Conservation (phyloP, 2,329 filamentous ascomycete species). For the Tolypocladium guangdongense region DNA sequence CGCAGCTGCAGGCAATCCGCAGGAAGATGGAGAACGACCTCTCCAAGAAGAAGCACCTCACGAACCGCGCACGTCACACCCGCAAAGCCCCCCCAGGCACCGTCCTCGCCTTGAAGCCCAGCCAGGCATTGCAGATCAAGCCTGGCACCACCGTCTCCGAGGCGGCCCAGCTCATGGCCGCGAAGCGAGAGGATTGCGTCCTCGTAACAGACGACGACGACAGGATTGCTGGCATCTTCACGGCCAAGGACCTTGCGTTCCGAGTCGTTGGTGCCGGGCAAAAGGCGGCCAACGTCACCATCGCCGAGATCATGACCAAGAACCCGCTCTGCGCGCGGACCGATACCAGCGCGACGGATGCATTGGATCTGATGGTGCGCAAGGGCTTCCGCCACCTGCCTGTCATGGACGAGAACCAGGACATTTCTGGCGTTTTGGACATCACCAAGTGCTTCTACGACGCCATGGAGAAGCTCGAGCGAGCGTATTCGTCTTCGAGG, state of each 20-base stretch:
- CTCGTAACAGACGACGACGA: slow-evolving; percentile 97
- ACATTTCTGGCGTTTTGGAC: slow-evolving; percentile 94
- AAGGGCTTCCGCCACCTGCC: slow-evolving; percentile 96
- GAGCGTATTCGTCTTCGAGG: slow-evolving; percentile 93
- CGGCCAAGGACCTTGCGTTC: slow-evolving; percentile 96
- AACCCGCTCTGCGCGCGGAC: slow-evolving; percentile 96
- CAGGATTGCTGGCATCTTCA: slow-evolving; percentile 96
- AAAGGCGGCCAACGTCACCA: slow-evolving; percentile 82
- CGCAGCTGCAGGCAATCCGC: slow-evolving; percentile 66
- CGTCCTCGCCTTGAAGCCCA: slow-evolving; percentile 89
- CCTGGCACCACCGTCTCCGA: slow-evolving; percentile 87
- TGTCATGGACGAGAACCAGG: slow-evolving; percentile 99
- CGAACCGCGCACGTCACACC: slow-evolving; percentile 67
- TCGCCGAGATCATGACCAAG: slow-evolving; percentile 99
- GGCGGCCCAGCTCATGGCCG: slow-evolving; percentile 96
- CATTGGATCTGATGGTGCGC: slow-evolving; percentile 92
- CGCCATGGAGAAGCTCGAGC: slow-evolving; percentile 98
- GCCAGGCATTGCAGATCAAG: slow-evolving; percentile 94
- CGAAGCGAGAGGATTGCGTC: slow-evolving; percentile 96
- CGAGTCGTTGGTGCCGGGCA: slow-evolving; percentile 85
- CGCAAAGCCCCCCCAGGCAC: slow-evolving; percentile 94
- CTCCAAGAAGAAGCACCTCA: slow-evolving; percentile 87
- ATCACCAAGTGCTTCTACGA: slow-evolving; percentile 99
- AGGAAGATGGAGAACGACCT: slow-evolving; percentile 95
- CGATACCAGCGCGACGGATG: slow-evolving; percentile 95